Conservation (phyloP, 805 yeast genomes). For the Candida hispaniensis region DNA sequence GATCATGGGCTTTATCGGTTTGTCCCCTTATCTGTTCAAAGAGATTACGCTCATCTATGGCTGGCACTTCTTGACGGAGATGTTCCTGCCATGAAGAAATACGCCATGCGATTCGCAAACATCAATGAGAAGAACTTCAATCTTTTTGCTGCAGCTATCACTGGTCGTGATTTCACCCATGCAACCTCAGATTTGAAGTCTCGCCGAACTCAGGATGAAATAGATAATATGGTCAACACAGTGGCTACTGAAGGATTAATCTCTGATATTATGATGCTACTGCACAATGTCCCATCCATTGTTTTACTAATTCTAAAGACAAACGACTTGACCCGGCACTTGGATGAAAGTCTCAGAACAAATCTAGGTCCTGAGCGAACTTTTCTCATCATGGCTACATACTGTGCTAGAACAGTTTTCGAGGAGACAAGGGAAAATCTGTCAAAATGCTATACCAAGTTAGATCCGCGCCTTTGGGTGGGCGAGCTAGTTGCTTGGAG, state of each 20-base stretch:
- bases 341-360: conserved; percentile 72
- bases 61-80: conserved; percentile 69
- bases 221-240: conserved; percentile 52
- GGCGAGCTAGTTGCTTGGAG: conserved; percentile 29
- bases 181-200: conserved; percentile 47
- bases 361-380: conserved; percentile 84
- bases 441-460: conserved; percentile 17
- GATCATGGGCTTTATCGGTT: conserved; percentile 92
- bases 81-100: conserved; percentile 50
- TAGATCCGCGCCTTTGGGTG: conserved; percentile 18
- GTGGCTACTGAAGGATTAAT: conserved; percentile 47
- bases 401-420: conserved; percentile 74
- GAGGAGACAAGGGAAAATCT: conserved; percentile 47
- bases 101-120: conserved; percentile 71
- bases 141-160: conserved; percentile 82
- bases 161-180: conserved; percentile 80
- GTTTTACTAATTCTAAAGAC: conserved; percentile 84
- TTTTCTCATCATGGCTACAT: conserved; percentile 77
- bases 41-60: conserved; percentile 89
- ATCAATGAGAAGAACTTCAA: conserved; percentile 69
- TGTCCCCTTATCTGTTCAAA: conserved; percentile 63
- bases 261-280: conserved; percentile 64
- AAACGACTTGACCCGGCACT: conserved; percentile 79
- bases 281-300: conserved; percentile 72
- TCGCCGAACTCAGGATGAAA: conserved; percentile 50